A percentile compares a stretch with the other conserved stretches of the same genome.
These are phyloP conservation scores for Ramularia endophylla DNA, from an alignment of 2,329 filamentous ascomycete genomes.

Conservation along the genomic window DNA sequence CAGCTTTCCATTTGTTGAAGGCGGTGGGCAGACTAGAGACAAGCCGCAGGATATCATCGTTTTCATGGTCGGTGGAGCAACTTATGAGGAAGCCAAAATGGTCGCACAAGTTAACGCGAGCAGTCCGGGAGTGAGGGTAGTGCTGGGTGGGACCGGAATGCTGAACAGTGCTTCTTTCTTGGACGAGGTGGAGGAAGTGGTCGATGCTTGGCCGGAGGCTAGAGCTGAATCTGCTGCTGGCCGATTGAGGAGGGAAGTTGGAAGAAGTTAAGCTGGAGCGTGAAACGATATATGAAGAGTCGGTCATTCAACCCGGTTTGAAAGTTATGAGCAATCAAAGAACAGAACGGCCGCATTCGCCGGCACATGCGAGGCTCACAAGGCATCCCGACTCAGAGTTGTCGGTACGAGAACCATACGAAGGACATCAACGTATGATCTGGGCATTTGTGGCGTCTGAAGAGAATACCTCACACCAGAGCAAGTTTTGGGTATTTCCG, in stretches of 20 bases:
- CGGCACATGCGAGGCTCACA: no score
- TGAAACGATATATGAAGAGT: neutral
- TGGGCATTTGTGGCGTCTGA: no score
- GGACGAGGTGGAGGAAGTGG: conserved; percentile 86
- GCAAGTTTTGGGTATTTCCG: no score
- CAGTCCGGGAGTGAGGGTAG: conserved; percentile 79
- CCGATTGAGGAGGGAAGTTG: conserved; percentile 56
- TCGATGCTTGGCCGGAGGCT: conserved; percentile 76
- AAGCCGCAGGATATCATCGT: conserved; percentile 96
- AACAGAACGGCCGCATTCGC: no score
- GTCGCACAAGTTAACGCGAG: conserved; percentile 91
- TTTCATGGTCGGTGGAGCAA: conserved; percentile 88
- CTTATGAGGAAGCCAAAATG: conserved; percentile 96
- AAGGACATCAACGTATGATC: no score
- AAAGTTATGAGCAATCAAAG: no score
- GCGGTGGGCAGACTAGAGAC: conserved; percentile 76
- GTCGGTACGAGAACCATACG: no score
- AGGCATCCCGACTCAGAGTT: no score
- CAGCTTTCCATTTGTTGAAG: conserved; percentile 90
- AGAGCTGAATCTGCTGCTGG: conserved; percentile 54
- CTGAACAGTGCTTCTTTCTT: conserved; percentile 85
- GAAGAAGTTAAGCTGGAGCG: conserved; percentile 30
- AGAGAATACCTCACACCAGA: no score
- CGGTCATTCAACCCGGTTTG: no score
- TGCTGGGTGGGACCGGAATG: conserved; percentile 80